A percentile compares a stretch with the other conserved stretches of the same genome.
Conservation (phyloP, 2,329 filamentous ascomycete species). For the Sclerotinia nivalis region DNA sequence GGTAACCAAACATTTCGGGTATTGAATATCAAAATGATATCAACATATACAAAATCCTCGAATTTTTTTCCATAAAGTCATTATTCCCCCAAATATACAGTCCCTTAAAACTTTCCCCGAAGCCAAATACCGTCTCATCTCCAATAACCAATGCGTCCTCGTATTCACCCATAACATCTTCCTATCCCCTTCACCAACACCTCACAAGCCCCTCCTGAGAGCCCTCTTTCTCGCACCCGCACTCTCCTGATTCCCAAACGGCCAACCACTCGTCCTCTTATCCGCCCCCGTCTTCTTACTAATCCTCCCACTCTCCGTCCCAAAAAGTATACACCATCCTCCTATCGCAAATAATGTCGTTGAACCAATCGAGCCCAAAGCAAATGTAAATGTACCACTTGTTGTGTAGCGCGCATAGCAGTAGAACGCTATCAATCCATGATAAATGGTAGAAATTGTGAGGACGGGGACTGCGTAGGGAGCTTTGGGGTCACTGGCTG, state of each 20-base stretch:
- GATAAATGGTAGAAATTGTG: slow-evolving; percentile 59
- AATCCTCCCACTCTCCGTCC: slow-evolving; percentile 55
- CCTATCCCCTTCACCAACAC: too few relatives aligned
- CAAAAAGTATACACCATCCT: slow-evolving; percentile 55
- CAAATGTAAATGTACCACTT: slow-evolving; percentile 52
- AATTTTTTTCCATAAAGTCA: too few relatives aligned
- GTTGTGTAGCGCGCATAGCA: slow-evolving; percentile 59
- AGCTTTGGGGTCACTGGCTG: slow-evolving; percentile 50
- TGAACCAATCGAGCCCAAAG: slow-evolving; percentile 53
- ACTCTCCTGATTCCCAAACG: slow-evolving; percentile 60
- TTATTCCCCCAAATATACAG: too few relatives aligned
- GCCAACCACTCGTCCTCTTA: slow-evolving; percentile 65
- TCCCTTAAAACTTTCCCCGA: too few relatives aligned
- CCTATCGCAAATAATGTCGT: slow-evolving; percentile 55
- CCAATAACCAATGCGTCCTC: background rate
- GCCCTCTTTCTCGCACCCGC: slow-evolving; percentile 37
- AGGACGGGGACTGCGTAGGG: slow-evolving; percentile 62
- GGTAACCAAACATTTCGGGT: background rate
- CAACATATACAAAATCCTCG: background rate
- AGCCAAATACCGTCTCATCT: too few relatives aligned
- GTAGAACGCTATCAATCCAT: slow-evolving; percentile 56
- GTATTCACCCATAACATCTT: too few relatives aligned
- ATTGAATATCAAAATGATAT: background rate
- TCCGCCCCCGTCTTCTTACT: slow-evolving; percentile 65
- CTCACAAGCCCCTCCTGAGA: slow-evolving; percentile 19